A percentile compares a stretch with the other conserved stretches of the same genome.
These are phyloP conservation scores for Annulohypoxylon truncatum DNA, from an alignment of 2,329 filamentous ascomycete genomes.

Conservation along the genomic window DNA sequence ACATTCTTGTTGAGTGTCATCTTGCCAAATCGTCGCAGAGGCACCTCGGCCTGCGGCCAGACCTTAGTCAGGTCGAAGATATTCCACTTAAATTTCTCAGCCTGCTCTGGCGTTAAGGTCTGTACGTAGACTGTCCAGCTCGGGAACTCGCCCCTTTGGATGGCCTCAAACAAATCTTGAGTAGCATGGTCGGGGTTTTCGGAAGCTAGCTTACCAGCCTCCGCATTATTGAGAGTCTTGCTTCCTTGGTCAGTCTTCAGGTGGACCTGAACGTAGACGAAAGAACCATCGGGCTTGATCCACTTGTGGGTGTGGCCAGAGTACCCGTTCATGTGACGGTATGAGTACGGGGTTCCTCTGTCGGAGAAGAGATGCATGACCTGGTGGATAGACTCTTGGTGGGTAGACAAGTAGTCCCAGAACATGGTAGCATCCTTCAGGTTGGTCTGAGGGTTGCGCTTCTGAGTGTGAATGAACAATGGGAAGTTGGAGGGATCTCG, in stretches of 20 bases:
- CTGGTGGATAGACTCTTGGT: conserved; percentile 72
- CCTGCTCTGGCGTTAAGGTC: conserved; percentile 70
- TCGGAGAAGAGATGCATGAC: conserved; percentile 75
- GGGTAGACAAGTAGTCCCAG: conserved; percentile 63
- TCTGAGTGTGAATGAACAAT: conserved; percentile 81
- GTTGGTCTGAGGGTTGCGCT: conserved; percentile 78
- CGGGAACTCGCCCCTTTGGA: conserved; percentile 69
- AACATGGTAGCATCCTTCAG: conserved; percentile 73
- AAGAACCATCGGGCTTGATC: conserved; percentile 72
- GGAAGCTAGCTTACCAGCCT: conserved; percentile 64
- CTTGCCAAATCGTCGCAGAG: conserved; percentile 69
- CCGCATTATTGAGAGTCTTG: conserved; percentile 68
- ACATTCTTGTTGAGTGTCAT: conserved; percentile 74
- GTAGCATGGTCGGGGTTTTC: conserved; percentile 72
- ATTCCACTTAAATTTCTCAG: conserved; percentile 70
- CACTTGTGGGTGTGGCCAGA: conserved; percentile 75
- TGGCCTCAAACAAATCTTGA: conserved; percentile 72
- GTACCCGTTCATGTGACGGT: conserved; percentile 75
- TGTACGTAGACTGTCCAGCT: conserved; percentile 74
- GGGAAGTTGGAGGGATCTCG: conserved; percentile 81
- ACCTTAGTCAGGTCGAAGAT: conserved; percentile 77
- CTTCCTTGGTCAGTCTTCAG: conserved; percentile 71
- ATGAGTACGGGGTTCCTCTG: conserved; percentile 72
- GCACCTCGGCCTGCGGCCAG: conserved; percentile 73
- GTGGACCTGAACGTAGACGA: conserved; percentile 74